Conservation (phyloP, 164 flowering plant genomes). For the Aristolochia californica region DNA sequence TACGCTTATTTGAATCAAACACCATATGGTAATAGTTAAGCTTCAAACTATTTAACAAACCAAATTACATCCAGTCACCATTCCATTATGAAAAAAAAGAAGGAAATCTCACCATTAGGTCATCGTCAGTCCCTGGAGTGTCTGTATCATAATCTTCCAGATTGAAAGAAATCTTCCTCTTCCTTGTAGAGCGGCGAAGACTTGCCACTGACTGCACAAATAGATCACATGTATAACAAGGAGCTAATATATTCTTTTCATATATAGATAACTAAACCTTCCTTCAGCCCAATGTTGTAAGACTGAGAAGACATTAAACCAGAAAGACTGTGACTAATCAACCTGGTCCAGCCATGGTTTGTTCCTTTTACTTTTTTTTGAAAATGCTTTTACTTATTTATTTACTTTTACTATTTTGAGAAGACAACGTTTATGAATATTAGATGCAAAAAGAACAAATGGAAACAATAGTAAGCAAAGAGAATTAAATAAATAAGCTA, state of each 20-base stretch:
- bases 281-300: neutral
- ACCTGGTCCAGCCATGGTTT: no score
- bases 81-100: slow-evolving; percentile 5
- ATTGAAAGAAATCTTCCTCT: slow-evolving; percentile 62
- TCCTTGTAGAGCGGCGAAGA: slow-evolving; percentile 90
- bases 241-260: neutral
- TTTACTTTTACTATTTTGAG: no score
- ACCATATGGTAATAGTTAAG: neutral
- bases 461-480: no score
- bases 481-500: no score
- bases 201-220: slow-evolving; percentile 48
- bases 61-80: slow-evolving; percentile 8
- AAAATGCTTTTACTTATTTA: no score
- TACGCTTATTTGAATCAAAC: slow-evolving; percentile 5
- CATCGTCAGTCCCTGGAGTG: slow-evolving; percentile 79
- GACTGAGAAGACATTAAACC: neutral
- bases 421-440: no score
- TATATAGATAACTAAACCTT: neutral
- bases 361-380: no score
- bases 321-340: no score
- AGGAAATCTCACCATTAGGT: slow-evolving; percentile 67
- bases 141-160: slow-evolving; percentile 58
- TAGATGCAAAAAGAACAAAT: no score
- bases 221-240: neutral
- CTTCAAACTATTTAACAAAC: slow-evolving; percentile 2